Percentiles rank a stretch among this genome's conserved stretches.
Evolutionary conservation across 805 yeast genomes (phyloP).

Genomic region (Saccharomycopsis sp.): DNA sequence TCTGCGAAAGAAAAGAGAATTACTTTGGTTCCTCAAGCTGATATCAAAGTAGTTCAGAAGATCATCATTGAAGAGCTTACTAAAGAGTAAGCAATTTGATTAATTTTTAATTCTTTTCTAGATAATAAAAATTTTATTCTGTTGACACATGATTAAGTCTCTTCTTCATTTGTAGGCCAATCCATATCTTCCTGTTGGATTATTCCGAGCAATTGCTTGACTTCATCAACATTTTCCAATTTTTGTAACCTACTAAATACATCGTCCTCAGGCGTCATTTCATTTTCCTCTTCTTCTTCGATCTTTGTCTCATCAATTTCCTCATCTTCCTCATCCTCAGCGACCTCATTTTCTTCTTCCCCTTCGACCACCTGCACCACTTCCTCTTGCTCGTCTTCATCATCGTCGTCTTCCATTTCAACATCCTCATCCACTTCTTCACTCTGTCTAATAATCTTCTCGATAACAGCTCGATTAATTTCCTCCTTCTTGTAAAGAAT

Average conservation of each 20-base stretch:
- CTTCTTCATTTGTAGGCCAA: too few species aligned
- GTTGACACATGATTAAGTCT: too few species aligned
- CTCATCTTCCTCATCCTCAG: conserved; percentile 16
- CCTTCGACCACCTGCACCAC: conserved; percentile 28
- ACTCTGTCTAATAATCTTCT: conserved; percentile 36
- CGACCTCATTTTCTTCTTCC: conserved; percentile 23
- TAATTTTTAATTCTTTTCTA: too few species aligned
- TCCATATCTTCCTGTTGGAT: conserved; percentile 6
- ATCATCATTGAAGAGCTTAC: conserved; percentile 68
- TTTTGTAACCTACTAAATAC: background rate
- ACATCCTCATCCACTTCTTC: conserved; percentile 29
- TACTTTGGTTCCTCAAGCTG: conserved; percentile 61
- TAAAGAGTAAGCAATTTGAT: conserved; percentile 30
- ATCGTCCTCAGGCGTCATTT: background rate
- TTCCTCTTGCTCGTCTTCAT: conserved; percentile 22
- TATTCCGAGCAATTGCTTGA: conserved; percentile 8
- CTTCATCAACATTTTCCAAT: background rate
- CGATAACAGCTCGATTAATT: conserved; percentile 35
- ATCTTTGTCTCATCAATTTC: conserved; percentile 8
- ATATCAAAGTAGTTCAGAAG: conserved; percentile 64
- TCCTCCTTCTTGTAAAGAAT: conserved; percentile 47
- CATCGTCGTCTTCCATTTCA: conserved; percentile 8
- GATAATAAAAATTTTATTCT: too few species aligned
- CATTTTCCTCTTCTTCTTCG: conserved; percentile 3
- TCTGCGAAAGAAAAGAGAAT: conserved; percentile 68